A percentile compares a stretch with the other conserved stretches of the same genome.
These are phyloP conservation scores for Saccharomycopsis malanga DNA, from an alignment of 805 yeast species.

Conservation along the genomic window DNA sequence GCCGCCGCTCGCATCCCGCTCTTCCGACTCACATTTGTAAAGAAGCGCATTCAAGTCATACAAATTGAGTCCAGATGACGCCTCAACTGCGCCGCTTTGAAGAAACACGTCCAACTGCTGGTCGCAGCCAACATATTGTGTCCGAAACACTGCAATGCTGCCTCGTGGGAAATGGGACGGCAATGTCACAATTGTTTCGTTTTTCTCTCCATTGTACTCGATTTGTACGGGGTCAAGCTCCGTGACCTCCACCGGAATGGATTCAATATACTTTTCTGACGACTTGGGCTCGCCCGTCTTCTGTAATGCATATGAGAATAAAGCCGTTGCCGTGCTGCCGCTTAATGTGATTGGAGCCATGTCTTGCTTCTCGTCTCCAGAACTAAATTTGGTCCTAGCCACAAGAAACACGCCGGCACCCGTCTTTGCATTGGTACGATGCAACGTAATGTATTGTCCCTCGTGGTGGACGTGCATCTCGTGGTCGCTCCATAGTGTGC, in stretches of 20 bases:
- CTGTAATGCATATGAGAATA: constrained; percentile 51
- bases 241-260: constrained; percentile 59
- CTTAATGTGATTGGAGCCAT: constrained; percentile 51
- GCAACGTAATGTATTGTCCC: constrained; percentile 86
- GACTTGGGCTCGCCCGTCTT: constrained; percentile 42
- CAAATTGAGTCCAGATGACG: constrained; percentile 52
- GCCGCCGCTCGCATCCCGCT: constrained; percentile 72
- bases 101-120: constrained; percentile 55
- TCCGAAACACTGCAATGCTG: constrained; percentile 76
- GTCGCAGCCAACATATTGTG: constrained; percentile 62
- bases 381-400: constrained; percentile 72
- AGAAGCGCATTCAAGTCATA: constrained; percentile 69
- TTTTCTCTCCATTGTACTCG: constrained; percentile 34
- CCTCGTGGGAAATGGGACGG: constrained; percentile 78
- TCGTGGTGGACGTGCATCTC: constrained; percentile 95
- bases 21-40: constrained; percentile 81
- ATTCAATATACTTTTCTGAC: constrained; percentile 38
- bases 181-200: constrained; percentile 47
- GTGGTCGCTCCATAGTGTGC: constrained; percentile 46
- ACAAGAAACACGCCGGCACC: constrained; percentile 87
- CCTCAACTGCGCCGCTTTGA: constrained; percentile 71
- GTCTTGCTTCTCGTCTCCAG: constrained; percentile 38
- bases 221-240: constrained; percentile 46
- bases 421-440: constrained; percentile 71
- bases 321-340: constrained; percentile 52